A percentile compares a stretch with the other conserved stretches of the same genome.
phyloP scores from a whole-genome alignment of 805 yeast genomes.

The Candida sphagnicola region DNA sequence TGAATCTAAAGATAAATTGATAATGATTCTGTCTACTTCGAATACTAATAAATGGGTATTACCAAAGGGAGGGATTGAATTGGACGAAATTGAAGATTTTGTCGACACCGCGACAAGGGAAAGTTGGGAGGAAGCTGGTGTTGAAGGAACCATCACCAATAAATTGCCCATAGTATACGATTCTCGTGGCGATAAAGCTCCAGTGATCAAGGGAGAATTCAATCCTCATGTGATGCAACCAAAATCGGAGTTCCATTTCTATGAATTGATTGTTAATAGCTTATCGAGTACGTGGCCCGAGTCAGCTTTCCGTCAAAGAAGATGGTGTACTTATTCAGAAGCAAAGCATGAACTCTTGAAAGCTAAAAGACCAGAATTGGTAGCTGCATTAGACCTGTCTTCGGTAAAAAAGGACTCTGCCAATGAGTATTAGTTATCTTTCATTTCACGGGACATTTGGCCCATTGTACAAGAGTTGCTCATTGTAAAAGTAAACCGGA shows the following conservation, averaged over 20 bases:
- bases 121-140: constrained; percentile 98
- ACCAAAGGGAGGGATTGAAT: constrained; percentile 95
- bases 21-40: constrained; percentile 75
- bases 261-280: constrained; percentile 61
- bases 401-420: constrained; percentile 32
- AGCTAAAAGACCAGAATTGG: constrained; percentile 64
- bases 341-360: constrained; percentile 56
- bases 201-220: constrained; percentile 27
- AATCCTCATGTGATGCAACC: constrained; percentile 49
- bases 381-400: constrained; percentile 59
- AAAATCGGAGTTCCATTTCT: constrained; percentile 83
- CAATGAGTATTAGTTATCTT: constrained; percentile 9
- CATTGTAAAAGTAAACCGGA: background rate
- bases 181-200: constrained; percentile 36
- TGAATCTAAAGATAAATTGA: constrained; percentile 52
- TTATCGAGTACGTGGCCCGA: constrained; percentile 78
- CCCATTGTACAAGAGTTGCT: too few relatives aligned
- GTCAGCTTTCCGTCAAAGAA: constrained; percentile 50
- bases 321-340: constrained; percentile 71
- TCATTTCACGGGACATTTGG: too few relatives aligned
- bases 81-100: constrained; percentile 60
- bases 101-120: constrained; percentile 70
- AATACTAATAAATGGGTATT: constrained; percentile 74
- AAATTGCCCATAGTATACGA: constrained; percentile 69
- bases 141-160: constrained; percentile 55